A percentile compares a stretch with the other conserved stretches of the same genome.
These are phyloP conservation scores for Mycena vulgaris DNA, from an alignment of 768 basidiomycete genomes.

Conservation along the genomic window DNA sequence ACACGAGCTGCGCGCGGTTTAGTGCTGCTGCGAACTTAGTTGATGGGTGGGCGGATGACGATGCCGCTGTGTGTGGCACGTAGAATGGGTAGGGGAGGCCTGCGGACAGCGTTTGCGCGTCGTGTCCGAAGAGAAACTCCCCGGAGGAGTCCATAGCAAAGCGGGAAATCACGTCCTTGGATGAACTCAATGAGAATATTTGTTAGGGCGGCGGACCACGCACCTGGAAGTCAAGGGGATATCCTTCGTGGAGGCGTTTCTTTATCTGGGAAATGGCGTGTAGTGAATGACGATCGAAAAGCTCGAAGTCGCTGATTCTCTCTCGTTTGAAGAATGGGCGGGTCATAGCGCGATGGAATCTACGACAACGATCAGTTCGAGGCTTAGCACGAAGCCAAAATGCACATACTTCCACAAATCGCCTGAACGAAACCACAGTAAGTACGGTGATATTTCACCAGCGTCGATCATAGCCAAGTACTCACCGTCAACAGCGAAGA, in stretches of 20 bases:
- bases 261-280: constrained; percentile 62
- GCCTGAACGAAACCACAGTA: not conserved
- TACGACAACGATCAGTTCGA: constrained; percentile 35
- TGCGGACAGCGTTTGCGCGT: constrained; percentile 61
- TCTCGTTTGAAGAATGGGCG: constrained; percentile 81
- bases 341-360: constrained; percentile 78
- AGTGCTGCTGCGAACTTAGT: constrained; percentile 66
- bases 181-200: not conserved
- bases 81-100: constrained; percentile 62
- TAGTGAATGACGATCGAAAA: constrained; percentile 69
- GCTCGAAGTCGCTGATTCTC: constrained; percentile 73
- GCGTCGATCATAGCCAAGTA: not conserved
- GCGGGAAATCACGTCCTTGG: constrained; percentile 65
- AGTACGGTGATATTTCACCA: too few relatives aligned
- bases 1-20: constrained; percentile 59
- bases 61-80: constrained; percentile 30
- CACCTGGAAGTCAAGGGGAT: constrained; percentile 76
- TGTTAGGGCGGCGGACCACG: not conserved
- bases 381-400: not conserved
- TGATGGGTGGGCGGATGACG: not conserved
- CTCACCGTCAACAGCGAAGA: constrained; percentile 73
- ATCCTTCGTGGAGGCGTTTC: constrained; percentile 59
- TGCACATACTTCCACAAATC: constrained; percentile 76
- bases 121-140: constrained; percentile 70
- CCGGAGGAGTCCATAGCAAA: constrained; percentile 75